phyloP scores from a whole-genome alignment of 2,329 filamentous ascomycete genomes.

The Aspergillus tubingensis region DNA sequence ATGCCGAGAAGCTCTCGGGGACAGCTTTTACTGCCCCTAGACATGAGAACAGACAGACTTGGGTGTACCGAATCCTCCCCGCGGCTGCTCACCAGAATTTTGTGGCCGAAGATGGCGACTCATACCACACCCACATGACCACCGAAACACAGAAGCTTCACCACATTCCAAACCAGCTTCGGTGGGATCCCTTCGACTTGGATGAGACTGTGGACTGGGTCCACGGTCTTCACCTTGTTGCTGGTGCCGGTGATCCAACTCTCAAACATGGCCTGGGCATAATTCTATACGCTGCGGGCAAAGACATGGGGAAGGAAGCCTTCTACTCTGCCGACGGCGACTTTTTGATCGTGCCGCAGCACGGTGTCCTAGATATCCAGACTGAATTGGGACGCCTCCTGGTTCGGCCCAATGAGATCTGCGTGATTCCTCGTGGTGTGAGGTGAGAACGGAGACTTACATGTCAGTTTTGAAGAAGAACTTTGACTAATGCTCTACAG shows the following conservation, averaged over 20 bases:
- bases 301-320: conserved; percentile 74
- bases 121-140: conserved; percentile 49
- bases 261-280: conserved; percentile 79
- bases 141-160: conserved; percentile 58
- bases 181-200: conserved; percentile 77
- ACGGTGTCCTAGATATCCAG: conserved; percentile 72
- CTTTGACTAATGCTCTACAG: conserved; percentile 21
- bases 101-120: conserved; percentile 44
- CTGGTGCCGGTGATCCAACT: conserved; percentile 76
- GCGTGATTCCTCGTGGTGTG: conserved; percentile 72
- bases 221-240: conserved; percentile 69
- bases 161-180: conserved; percentile 77
- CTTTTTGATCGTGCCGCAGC: conserved; percentile 73
- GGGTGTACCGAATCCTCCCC: conserved; percentile 71
- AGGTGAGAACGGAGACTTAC: conserved; percentile 39
- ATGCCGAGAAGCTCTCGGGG: conserved; percentile 76
- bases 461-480: not conserved
- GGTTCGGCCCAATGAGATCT: conserved; percentile 77
- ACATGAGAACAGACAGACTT: conserved; percentile 69
- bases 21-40: conserved; percentile 71
- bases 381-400: conserved; percentile 75
- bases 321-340: conserved; percentile 87
- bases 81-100: conserved; percentile 62
- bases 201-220: conserved; percentile 70
- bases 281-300: conserved; percentile 76